These are phyloP conservation scores for Pulveroboletus ravenelii DNA, from an alignment of 768 basidiomycete genomes.

Conservation along the genomic window DNA sequence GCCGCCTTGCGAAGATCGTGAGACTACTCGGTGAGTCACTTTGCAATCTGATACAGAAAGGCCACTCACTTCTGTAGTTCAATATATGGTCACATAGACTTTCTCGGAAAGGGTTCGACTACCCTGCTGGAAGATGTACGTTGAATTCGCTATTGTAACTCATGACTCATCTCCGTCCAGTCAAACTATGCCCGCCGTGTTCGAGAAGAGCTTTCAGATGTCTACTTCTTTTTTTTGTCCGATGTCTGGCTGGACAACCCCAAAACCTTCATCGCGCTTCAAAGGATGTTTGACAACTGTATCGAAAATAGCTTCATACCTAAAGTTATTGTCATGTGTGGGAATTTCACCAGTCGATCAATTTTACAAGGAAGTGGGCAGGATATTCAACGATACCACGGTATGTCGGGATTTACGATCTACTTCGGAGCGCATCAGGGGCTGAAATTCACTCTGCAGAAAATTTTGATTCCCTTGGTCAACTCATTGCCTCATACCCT, in stretches of 20 bases:
- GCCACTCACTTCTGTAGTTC: conserved; percentile 46
- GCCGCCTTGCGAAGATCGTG: conserved; percentile 90
- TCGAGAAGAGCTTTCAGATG: conserved; percentile 63
- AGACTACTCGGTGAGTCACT: conserved; percentile 64
- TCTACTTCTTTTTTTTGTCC: conserved; percentile 89
- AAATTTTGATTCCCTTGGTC: conserved; percentile 81
- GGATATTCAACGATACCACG: conserved; percentile 82
- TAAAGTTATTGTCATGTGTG: conserved; percentile 86
- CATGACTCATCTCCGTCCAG: conserved; percentile 33
- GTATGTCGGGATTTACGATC: conserved; percentile 34
- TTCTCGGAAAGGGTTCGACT: conserved; percentile 90
- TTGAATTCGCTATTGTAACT: conserved; percentile 1
- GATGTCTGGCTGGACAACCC: conserved; percentile 95
- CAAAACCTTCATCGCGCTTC: conserved; percentile 71
- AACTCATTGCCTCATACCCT: conserved; percentile 79
- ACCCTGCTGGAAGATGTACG: conserved; percentile 87
- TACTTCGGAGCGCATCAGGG: neutral
- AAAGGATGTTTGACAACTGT: conserved; percentile 85
- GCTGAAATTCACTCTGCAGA: conserved; percentile 43
- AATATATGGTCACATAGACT: conserved; percentile 95
- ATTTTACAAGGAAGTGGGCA: conserved; percentile 73
- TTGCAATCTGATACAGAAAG: neutral
- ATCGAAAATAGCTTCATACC: conserved; percentile 85
- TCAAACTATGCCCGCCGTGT: conserved; percentile 58
- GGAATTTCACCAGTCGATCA: conserved; percentile 87